Evolutionary conservation across 2,329 filamentous ascomycete species (phyloP).

Genomic region (Trichoderma oligosporum): DNA sequence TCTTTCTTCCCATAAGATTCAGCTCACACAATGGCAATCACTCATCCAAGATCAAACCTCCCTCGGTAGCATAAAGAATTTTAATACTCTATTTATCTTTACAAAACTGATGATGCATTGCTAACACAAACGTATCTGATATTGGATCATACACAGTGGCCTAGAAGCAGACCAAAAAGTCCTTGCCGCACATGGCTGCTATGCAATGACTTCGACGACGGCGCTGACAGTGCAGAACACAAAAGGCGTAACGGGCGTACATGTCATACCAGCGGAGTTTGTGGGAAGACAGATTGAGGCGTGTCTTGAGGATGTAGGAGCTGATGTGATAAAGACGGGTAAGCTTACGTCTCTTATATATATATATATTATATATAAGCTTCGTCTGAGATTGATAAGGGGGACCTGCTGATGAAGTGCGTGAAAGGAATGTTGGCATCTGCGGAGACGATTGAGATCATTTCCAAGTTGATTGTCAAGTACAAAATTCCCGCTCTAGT

Average conservation of each 20-base stretch:
- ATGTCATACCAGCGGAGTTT: slow-evolving; percentile 73
- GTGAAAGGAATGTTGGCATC: slow-evolving; percentile 39
- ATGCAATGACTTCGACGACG: slow-evolving; percentile 93
- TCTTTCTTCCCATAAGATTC: neutral
- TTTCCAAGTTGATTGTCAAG: slow-evolving; percentile 32
- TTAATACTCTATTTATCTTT: neutral
- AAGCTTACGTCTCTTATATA: slow-evolving; percentile 26
- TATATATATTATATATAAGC: neutral
- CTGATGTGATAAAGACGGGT: slow-evolving; percentile 93
- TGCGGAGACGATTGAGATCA: slow-evolving; percentile 37
- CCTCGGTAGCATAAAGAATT: neutral
- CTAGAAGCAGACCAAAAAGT: slow-evolving; percentile 96
- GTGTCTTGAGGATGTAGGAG: slow-evolving; percentile 76
- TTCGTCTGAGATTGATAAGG: too few relatives aligned
- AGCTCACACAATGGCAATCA: neutral
- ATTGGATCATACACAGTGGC: slow-evolving; percentile 69
- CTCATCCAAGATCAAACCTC: neutral
- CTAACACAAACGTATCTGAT: neutral
- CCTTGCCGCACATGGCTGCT: slow-evolving; percentile 85
- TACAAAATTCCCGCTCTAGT: slow-evolving; percentile 33
- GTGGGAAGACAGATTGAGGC: slow-evolving; percentile 82
- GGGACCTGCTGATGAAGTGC: neutral
- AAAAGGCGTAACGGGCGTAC: slow-evolving; percentile 74
- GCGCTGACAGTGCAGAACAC: slow-evolving; percentile 97
- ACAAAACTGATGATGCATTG: neutral